Conservation (phyloP, 2,329 filamentous ascomycete species). For the Cryphonectria parasitica region DNA sequence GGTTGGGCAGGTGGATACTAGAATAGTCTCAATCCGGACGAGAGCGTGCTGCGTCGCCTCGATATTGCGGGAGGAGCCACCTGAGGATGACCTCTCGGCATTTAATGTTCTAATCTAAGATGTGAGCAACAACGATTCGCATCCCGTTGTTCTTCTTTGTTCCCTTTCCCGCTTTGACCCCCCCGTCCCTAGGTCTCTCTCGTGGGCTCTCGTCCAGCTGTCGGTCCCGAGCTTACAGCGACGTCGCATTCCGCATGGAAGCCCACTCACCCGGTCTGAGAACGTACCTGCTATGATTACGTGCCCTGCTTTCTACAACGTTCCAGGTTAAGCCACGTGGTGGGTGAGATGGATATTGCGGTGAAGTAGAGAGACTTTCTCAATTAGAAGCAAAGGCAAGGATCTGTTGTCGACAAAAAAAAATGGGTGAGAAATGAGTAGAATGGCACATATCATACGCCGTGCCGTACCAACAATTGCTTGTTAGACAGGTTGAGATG, state of each 20-base stretch:
- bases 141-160: not conserved
- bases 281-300: not conserved
- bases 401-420: not conserved
- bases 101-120: not conserved
- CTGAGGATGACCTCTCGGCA: conserved; percentile 2
- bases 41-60: not conserved
- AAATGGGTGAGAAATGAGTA: not conserved
- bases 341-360: not conserved
- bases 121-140: not conserved
- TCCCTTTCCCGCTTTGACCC: too few relatives aligned
- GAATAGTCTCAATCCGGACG: not conserved
- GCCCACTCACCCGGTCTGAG: not conserved
- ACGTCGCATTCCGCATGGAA: not conserved
- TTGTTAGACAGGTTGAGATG: too few relatives aligned
- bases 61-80: conserved; percentile 1
- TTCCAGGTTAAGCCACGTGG: conserved; percentile 3
- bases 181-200: too few relatives aligned
- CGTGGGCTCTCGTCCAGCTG: not conserved
- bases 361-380: not conserved
- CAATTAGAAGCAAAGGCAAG: not conserved
- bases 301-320: not conserved
- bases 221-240: not conserved
- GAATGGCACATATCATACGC: not conserved
- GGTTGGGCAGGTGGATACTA: not conserved
- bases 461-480: not conserved